Conservation (phyloP, 78 protist species). For the Salpingoeca rosetta region DNA sequence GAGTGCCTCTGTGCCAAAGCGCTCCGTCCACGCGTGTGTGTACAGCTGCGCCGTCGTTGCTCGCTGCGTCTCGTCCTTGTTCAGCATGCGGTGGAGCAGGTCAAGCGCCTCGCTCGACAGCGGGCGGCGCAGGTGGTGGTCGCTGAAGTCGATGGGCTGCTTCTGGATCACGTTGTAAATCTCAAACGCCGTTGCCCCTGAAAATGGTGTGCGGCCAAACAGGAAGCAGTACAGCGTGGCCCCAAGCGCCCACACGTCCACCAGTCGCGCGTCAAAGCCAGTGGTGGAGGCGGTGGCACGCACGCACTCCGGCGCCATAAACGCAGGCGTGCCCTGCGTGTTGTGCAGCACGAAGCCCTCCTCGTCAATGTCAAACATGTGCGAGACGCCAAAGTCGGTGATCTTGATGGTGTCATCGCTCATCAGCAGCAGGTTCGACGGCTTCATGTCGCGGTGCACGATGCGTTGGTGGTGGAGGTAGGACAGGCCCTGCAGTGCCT, state of each 20-base stretch:
- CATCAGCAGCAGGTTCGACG: slow-evolving; percentile 42
- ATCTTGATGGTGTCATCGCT: neutral
- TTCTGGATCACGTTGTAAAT: neutral
- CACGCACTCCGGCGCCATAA: slow-evolving; percentile 52
- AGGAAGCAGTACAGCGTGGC: slow-evolving; percentile 27
- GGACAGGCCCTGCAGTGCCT: neutral
- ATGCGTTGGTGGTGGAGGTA: slow-evolving; percentile 21
- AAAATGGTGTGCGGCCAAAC: slow-evolving; percentile 30
- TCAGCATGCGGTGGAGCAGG: slow-evolving; percentile 17
- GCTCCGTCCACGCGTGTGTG: slow-evolving; percentile 20
- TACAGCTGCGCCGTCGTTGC: neutral
- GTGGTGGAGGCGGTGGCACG: neutral
- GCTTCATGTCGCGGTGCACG: slow-evolving; percentile 59
- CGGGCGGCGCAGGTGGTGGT: neutral
- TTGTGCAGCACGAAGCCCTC: neutral
- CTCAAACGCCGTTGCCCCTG: neutral
- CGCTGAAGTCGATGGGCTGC: neutral
- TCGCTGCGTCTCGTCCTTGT: slow-evolving; percentile 5
- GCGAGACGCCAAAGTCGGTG: slow-evolving; percentile 37
- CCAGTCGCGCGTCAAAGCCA: slow-evolving; percentile 8
- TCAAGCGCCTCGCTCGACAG: neutral
- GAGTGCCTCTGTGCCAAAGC: neutral
- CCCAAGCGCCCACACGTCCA: slow-evolving; percentile 49
- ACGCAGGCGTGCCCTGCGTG: slow-evolving; percentile 62
- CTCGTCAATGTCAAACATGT: slow-evolving; percentile 16